A percentile compares a stretch with the other conserved stretches of the same genome.
phyloP scores from a whole-genome alignment of 2,329 filamentous ascomycete genomes.

The Verruconis gallopava region DNA sequence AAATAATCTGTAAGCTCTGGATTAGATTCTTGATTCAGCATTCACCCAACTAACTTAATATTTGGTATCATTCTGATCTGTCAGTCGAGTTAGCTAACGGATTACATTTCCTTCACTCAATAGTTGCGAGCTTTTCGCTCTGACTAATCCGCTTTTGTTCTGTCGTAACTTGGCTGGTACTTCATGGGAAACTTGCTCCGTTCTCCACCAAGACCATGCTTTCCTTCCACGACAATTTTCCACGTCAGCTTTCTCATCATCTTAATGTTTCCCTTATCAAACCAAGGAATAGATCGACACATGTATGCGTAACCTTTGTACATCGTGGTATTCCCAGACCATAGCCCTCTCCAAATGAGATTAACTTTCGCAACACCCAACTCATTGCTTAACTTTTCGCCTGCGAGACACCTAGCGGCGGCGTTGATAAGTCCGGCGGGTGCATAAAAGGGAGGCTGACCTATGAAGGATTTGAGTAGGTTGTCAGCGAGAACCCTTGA shows the following conservation, averaged over 20 bases:
- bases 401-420: slow-evolving; percentile 57
- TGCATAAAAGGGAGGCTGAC: slow-evolving; percentile 53
- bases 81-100: no score
- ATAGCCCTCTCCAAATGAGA: not conserved
- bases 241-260: slow-evolving; percentile 42
- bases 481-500: slow-evolving; percentile 58
- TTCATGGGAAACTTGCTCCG: slow-evolving; percentile 58
- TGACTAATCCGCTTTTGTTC: not conserved
- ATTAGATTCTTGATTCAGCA: no score
- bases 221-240: slow-evolving; percentile 47
- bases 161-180: slow-evolving; percentile 27
- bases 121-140: no score
- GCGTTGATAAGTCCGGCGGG: slow-evolving; percentile 58
- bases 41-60: no score
- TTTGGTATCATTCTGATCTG: no score
- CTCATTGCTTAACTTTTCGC: slow-evolving; percentile 44
- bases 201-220: slow-evolving; percentile 47
- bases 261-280: slow-evolving; percentile 41
- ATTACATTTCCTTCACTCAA: no score
- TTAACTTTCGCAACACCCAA: slow-evolving; percentile 28
- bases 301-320: not conserved
- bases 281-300: slow-evolving; percentile 31
- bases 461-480: slow-evolving; percentile 54
- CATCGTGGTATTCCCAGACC: not conserved
- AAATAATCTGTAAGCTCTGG: no score